Conservation (phyloP, 108 stramenopile species). For the Nannochloropsis salina region DNA sequence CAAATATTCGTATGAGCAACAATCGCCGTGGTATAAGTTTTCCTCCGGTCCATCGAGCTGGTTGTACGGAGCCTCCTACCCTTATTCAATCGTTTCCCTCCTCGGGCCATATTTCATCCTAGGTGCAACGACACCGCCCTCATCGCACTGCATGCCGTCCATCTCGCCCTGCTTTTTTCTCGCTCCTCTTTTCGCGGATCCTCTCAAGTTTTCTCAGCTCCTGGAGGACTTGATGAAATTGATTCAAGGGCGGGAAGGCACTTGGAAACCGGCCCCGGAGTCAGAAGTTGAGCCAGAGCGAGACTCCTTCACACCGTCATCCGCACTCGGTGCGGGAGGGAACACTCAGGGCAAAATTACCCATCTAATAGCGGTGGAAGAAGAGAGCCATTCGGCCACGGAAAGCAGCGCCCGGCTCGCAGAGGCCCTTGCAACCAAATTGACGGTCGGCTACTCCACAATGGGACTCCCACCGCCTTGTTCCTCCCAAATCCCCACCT, state of each 20-base stretch:
- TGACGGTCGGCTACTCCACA: no score
- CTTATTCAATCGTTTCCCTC: no score
- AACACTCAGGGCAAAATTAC: neutral
- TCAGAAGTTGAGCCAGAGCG: neutral
- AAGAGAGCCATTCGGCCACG: neutral
- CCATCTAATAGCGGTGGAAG: neutral
- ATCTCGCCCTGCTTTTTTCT: neutral
- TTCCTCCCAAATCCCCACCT: neutral
- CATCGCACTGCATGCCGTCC: no score
- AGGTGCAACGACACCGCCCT: no score
- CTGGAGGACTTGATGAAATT: constrained; percentile 15
- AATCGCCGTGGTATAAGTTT: no score
- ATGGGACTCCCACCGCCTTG: neutral
- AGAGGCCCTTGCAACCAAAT: neutral
- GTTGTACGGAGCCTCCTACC: no score
- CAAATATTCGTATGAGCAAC: no score
- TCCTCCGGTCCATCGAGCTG: no score
- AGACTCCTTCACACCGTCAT: neutral
- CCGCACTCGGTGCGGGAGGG: neutral
- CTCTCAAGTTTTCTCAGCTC: neutral
- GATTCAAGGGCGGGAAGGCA: neutral
- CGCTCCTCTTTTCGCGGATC: constrained; percentile 2
- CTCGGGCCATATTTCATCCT: no score
- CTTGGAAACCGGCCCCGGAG: neutral
- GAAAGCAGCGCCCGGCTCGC: neutral